Evolutionary conservation across 148 eudicot genomes (phyloP).

Genomic region (Camellia lanceoleosa): DNA sequence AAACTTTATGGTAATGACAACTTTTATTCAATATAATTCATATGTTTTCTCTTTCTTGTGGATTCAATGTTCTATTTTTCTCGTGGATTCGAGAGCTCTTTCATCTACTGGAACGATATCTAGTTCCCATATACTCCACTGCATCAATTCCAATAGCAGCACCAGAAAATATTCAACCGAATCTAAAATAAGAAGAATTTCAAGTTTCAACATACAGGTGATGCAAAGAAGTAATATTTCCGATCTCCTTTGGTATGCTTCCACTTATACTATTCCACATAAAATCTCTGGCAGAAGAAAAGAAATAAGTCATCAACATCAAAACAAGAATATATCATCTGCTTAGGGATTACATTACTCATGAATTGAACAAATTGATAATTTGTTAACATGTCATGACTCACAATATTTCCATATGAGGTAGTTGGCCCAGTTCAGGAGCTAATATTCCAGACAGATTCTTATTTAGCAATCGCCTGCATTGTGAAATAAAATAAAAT

Average conservation of each 20-base stretch:
- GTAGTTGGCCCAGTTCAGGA: conserved; percentile 32
- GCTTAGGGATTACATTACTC: neutral
- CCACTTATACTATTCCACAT: conserved; percentile 39
- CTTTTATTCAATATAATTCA: no score
- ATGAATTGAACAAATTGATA: neutral
- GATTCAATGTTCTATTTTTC: no score
- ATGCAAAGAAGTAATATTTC: conserved; percentile 40
- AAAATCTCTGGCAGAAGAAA: conserved; percentile 39
- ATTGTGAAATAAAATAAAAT: neutral
- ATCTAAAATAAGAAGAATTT: neutral
- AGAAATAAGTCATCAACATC: neutral
- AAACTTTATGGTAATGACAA: no score
- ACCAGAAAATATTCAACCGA: neutral
- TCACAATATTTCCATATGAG: conserved; percentile 35
- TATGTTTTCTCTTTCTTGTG: no score
- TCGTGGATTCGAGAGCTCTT: no score
- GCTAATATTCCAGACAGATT: conserved; percentile 40
- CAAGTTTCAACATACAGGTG: conserved; percentile 34
- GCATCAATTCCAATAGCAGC: neutral
- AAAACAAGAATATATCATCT: neutral
- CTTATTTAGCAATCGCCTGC: conserved; percentile 36
- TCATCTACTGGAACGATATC: no score
- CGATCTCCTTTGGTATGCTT: conserved; percentile 31
- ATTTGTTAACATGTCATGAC: conserved; percentile 9
- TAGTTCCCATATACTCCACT: no score